A percentile compares a stretch with the other conserved stretches of the same genome.
These are phyloP conservation scores for Leucocoprinus birnbaumii DNA, from an alignment of 768 basidiomycete genomes.

Conservation along the genomic window DNA sequence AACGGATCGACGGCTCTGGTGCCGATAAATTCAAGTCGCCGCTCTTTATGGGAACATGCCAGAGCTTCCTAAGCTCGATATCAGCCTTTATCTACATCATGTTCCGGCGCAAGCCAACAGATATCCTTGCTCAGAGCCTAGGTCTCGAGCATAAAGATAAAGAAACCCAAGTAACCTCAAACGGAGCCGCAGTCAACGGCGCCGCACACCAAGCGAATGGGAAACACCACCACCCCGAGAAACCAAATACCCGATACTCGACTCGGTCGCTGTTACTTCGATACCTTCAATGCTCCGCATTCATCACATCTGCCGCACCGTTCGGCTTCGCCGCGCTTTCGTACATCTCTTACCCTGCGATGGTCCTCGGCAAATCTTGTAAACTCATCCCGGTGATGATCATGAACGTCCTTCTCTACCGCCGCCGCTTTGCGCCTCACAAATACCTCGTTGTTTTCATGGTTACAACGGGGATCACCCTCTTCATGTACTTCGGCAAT, in stretches of 20 bases:
- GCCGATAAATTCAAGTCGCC: constrained; percentile 82
- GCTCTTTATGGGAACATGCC: constrained; percentile 81
- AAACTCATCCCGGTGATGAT: constrained; percentile 98
- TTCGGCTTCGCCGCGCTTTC: constrained; percentile 95
- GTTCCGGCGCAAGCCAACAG: constrained; percentile 51
- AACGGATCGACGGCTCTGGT: constrained; percentile 57
- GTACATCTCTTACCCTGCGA: constrained; percentile 97
- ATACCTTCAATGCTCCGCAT: constrained; percentile 82
- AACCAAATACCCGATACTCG: constrained; percentile 32
- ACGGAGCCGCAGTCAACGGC: constrained; percentile 26
- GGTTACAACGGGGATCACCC: constrained; percentile 87
- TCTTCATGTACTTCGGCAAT: constrained; percentile 89
- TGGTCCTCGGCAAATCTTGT: constrained; percentile 98
- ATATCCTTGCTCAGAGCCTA: constrained; percentile 52
- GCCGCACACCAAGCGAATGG: constrained; percentile 29
- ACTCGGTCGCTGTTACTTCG: constrained; percentile 55
- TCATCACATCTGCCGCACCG: constrained; percentile 89
- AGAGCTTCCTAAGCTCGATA: constrained; percentile 74
- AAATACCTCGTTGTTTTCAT: constrained; percentile 95
- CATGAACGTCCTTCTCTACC: constrained; percentile 95
- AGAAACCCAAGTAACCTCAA: constrained; percentile 19
- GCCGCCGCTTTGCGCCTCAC: constrained; percentile 87
- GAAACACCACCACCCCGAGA: constrained; percentile 26
- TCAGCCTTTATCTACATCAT: constrained; percentile 78
- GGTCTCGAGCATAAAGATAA: constrained; percentile 48